Conservation (phyloP, 345 rosid species). For the Citrus hindsii region DNA sequence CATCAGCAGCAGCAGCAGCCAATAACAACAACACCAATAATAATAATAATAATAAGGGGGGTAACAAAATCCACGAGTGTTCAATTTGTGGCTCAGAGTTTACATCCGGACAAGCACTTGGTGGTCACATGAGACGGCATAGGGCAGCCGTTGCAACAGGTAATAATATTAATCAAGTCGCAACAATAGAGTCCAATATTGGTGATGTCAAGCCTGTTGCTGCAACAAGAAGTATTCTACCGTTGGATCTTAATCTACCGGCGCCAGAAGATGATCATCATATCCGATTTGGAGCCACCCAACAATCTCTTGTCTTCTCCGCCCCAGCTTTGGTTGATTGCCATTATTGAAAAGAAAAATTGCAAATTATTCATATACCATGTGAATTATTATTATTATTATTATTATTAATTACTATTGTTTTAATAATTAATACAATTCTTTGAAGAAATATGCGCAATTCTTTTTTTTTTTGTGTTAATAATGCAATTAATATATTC, state of each 20-base stretch:
- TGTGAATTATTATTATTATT: slow-evolving; percentile 39
- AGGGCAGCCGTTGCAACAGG: slow-evolving; percentile 33
- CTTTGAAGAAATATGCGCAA: slow-evolving; percentile 16
- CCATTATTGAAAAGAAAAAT: slow-evolving; percentile 47
- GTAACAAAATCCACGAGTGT: slow-evolving; percentile 79
- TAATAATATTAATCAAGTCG: background rate
- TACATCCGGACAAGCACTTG: slow-evolving; percentile 91
- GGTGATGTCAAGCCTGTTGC: slow-evolving; percentile 27
- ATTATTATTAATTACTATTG: slow-evolving; percentile 10
- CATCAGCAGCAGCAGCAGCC: too few species aligned
- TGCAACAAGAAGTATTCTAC: slow-evolving; percentile 36
- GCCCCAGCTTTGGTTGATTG: slow-evolving; percentile 87
- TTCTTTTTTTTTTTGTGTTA: background rate
- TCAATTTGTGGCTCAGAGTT: slow-evolving; percentile 92
- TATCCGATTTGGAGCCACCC: slow-evolving; percentile 39
- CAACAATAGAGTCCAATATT: background rate
- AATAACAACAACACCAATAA: too few species aligned
- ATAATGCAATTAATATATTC: background rate
- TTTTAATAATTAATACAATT: slow-evolving; percentile 15
- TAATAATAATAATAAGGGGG: slow-evolving; percentile 8
- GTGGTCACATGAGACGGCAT: slow-evolving; percentile 99
- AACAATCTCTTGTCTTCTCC: slow-evolving; percentile 46
- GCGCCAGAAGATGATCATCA: slow-evolving; percentile 66
- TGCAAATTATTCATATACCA: slow-evolving; percentile 7
- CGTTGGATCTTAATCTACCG: slow-evolving; percentile 91